phyloP scores from a whole-genome alignment of 2,329 filamentous ascomycete genomes.

The Aspergillus awamori region DNA sequence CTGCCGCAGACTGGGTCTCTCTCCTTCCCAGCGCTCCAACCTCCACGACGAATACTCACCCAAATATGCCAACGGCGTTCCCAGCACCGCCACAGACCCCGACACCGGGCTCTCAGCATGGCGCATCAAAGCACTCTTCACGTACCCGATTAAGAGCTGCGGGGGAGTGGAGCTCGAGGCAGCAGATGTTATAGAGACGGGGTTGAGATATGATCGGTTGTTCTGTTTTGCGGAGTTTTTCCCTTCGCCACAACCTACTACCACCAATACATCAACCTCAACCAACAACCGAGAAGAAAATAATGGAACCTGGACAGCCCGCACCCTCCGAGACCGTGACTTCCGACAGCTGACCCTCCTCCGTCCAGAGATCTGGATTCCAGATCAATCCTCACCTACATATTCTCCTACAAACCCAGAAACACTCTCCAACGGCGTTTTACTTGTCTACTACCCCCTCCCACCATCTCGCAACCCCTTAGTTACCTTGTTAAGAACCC shows the following conservation, averaged over 20 bases:
- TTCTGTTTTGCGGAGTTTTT: slow-evolving; percentile 73
- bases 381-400: slow-evolving; percentile 48
- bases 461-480: slow-evolving; percentile 10
- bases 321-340: slow-evolving; percentile 47
- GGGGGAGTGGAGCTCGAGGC: slow-evolving; percentile 71
- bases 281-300: background rate
- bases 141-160: slow-evolving; percentile 86
- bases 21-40: slow-evolving; percentile 50
- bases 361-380: slow-evolving; percentile 63
- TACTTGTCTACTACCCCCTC: slow-evolving; percentile 54
- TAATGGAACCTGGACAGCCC: slow-evolving; percentile 49
- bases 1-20: slow-evolving; percentile 56
- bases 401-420: slow-evolving; percentile 51
- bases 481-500: slow-evolving; percentile 3
- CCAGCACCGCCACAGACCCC: slow-evolving; percentile 32
- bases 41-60: slow-evolving; percentile 59
- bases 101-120: slow-evolving; percentile 41
- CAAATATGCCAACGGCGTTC: slow-evolving; percentile 48
- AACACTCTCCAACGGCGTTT: slow-evolving; percentile 55
- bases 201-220: slow-evolving; percentile 77
- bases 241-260: slow-evolving; percentile 36
- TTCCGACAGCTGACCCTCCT: slow-evolving; percentile 70
- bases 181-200: slow-evolving; percentile 66
- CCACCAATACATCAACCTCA: background rate
- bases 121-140: slow-evolving; percentile 69